Evolutionary conservation across 306 rosid species (phyloP), one percentile per base, ranked within the genome.

Genomic region (Trichosanthes truncata): DNA sequence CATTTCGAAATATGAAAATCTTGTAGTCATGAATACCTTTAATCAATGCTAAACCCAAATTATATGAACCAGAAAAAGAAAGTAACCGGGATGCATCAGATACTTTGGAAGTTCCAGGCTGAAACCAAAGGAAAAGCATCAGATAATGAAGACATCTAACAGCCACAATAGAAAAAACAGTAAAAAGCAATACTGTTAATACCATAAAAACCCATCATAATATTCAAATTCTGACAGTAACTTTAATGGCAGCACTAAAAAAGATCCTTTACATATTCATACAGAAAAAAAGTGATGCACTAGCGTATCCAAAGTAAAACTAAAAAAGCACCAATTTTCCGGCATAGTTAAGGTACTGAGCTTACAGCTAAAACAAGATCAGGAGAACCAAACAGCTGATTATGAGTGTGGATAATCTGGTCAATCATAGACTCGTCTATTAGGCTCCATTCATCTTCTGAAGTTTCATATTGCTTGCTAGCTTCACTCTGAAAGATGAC

Each of bases 311-410:
- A 9, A 23, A 71, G 57, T 45, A 23, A 40, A 41, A 23, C 20
- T 40, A 46, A 72, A 6, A n/a, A 48, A 25, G 15, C 60, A 72
- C 57, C 12, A 46, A 48, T 13, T 25, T 12, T 18, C 21, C 12
- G 4, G 21, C 12, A 31, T 23, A 55, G 36, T 9, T 35, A 81
- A 48, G 14, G 53, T 48, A 48, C 53, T 10, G 21, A 31, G 87
- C 98, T 94, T 87, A 94, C 98, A 51, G 72, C 79, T 59, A 82
- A 81, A 80, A 87, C 81, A 18, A 91, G 89, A 87, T 89, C 87
- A 81, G 52, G 81, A 80, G 92, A 90, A 59, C 97, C 97, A 85
- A 95, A 95, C 79, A 92, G 78, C 80, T 84, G 87, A 85, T 84
- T 81, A 82, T 95, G 97, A 86, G 86, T 83, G 51, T 75, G 65